Conservation (phyloP, 306 rosid genomes). For the Dryas drummondii region DNA sequence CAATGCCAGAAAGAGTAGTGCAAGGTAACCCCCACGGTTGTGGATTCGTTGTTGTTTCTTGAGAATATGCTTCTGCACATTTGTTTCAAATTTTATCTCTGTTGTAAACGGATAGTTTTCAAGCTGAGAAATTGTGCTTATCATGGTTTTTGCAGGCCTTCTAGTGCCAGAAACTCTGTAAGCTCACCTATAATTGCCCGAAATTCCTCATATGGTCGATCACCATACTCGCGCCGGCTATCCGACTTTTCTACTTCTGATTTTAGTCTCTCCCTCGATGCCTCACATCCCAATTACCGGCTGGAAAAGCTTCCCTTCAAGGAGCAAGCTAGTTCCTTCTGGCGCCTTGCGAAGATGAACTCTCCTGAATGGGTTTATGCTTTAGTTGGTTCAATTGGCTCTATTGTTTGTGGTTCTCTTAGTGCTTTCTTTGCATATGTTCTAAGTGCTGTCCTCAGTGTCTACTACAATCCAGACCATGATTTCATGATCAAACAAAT, state of each 20-base stretch:
- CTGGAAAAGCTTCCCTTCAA: conserved; percentile 87
- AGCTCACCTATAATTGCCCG: conserved; percentile 97
- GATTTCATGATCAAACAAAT: conserved; percentile 75
- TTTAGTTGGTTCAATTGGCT: conserved; percentile 81
- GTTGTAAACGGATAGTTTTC: neutral
- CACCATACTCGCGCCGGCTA: conserved; percentile 95
- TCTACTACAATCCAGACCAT: conserved; percentile 72
- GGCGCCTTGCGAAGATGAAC: conserved; percentile 99
- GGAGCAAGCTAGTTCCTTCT: conserved; percentile 95
- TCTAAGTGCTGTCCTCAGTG: conserved; percentile 85
- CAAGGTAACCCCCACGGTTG: conserved; percentile 56
- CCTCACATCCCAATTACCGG: conserved; percentile 74
- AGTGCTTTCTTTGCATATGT: conserved; percentile 98
- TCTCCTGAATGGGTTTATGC: conserved; percentile 98
- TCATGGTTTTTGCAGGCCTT: conserved; percentile 62
- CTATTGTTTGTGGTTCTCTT: conserved; percentile 89
- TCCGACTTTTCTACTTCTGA: conserved; percentile 98
- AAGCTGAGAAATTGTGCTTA: conserved; percentile 16
- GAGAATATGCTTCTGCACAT: neutral
- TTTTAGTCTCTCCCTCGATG: conserved; percentile 82
- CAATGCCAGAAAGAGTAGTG: conserved; percentile 97
- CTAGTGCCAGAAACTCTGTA: conserved; percentile 98
- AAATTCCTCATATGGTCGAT: conserved; percentile 95
- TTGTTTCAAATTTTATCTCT: neutral
- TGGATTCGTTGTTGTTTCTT: conserved; percentile 15